Base-by-base conservation (phyloP, 176 grass and related monocot species). In the Phragmites australis region DNA sequence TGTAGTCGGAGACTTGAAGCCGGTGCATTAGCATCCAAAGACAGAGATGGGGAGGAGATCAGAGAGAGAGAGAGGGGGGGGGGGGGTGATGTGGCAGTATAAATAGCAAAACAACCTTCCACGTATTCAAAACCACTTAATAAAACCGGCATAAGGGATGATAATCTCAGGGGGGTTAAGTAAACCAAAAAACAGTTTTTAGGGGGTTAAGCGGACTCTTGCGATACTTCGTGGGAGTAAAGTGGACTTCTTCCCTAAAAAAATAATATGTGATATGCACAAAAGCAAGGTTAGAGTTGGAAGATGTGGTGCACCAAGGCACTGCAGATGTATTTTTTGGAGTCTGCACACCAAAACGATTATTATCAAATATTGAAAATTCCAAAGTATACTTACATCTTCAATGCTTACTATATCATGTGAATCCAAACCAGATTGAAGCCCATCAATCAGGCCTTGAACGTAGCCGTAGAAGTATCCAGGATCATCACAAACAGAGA, bases 391-490 rank as follows among this genome's bases (percentile, higher is more conserved):
- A 91, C 92, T 91, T 63, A 95, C 92, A 84, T 95, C 79, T 80
- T 88, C 64, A 68, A 99, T 85, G 53, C 76, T 80, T 69, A 95
- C 88, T 84, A 99, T 93, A 88, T 95, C 96, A 86, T 32, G 90
- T 70, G 88, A 94, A 72, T 87, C 81, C 74, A 93, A 66, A 82
- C 86, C 92, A 75, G 90, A 90, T 65, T 91, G 21, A 78, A 99
- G 92, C 32, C 88, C 96, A 85, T 93, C 96, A 88, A 99, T 99
- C 74, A 99, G 75, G 65, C 79, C 88, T 95, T 99, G 96, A 78
- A 55, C 83, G 67, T 75, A 98, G 70, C 91, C 86, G 66, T 98
- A 91, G 75, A 98, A 94, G 81, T 94, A 98, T 53, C 46, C 81
- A 67, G 95, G 92, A 75, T 98, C 92, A 78, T 98, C 92, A 81